Evolutionary conservation across 768 basidiomycete species (phyloP), one percentile per base, ranked within the genome.

Genomic region (Pulveroboletus sp.): DNA sequence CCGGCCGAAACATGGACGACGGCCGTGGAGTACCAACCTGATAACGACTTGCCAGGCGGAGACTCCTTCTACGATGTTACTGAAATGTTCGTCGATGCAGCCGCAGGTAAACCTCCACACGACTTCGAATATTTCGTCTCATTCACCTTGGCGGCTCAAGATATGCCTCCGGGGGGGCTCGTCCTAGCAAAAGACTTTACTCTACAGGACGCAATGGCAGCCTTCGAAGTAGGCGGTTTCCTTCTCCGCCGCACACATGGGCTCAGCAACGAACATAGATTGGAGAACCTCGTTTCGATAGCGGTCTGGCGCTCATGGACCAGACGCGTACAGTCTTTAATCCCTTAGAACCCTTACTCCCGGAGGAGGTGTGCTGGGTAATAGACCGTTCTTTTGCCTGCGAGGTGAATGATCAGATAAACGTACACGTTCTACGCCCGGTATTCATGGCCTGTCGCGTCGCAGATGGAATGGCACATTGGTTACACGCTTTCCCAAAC

Each of bases 171-270:
- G 0, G 82, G 81, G 11, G 74, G 75, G 33, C 69, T 92, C 50
- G 52, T 93, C 6, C 76, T 90, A 31, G 82, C 81, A 59, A 78
- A 83, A 1, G 80, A 78, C 28, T 86, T 91, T 57, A 79, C 81
- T 15, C 73, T 95, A 41, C 78, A 85, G 53, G 93, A 97, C 53
- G 85, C 91, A n/a, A 95, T 97, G 93, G 88, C 87, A 58, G 89
- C 91, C 12, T 82, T 96, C 47, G 88, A 93, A 79, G 90, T 88
- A 63, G 51, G 74, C 59, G 21, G 43, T 44, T 45, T 28, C 17
- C 30, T 31, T 43, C 27, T 50, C 46, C 11, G 38, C 42, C 47
- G 35, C 55, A 42, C 46, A 1, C 35, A 47, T 53, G 57, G 44
- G 56, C 54, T 54, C 55, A 51, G 39, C 33, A 33, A 33, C 46